Evolutionary conservation across 768 basidiomycete species (phyloP).

Genomic region (Naganishia onofrii): DNA sequence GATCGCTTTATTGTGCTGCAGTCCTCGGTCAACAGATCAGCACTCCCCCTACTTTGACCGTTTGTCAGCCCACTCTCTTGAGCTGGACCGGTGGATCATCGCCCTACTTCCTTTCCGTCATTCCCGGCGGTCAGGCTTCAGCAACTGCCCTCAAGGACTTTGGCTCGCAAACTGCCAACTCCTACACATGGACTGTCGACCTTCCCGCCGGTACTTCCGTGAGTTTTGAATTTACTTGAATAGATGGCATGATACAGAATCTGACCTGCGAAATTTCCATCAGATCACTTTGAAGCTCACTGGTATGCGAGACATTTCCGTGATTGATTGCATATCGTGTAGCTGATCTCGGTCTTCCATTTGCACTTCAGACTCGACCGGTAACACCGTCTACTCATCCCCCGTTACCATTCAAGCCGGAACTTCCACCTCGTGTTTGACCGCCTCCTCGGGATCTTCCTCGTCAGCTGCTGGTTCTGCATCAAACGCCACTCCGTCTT

Average conservation of each 20-base stretch:
- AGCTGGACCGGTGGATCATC: conserved; percentile 41
- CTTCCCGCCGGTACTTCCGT: conserved; percentile 55
- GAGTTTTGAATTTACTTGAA: not conserved
- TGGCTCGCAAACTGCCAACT: conserved; percentile 51
- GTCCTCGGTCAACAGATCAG: conserved; percentile 46
- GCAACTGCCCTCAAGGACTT: conserved; percentile 58
- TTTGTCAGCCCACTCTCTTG: conserved; percentile 36
- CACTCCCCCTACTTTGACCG: conserved; percentile 48
- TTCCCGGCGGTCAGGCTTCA: conserved; percentile 57
- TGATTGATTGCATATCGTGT: not conserved
- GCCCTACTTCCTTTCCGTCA: conserved; percentile 54
- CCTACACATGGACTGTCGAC: conserved; percentile 62
- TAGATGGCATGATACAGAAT: not conserved
- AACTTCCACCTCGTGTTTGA: conserved; percentile 40
- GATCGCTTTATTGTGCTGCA: not conserved
- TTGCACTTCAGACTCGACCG: conserved; percentile 57
- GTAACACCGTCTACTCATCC: conserved; percentile 52
- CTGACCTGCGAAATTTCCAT: not conserved
- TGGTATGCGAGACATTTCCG: conserved; percentile 9
- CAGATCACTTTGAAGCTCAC: conserved; percentile 52
- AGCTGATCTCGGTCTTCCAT: not conserved
- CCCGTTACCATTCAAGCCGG: conserved; percentile 44
- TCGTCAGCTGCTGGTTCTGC: conserved; percentile 29
- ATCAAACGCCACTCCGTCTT: conserved; percentile 27
- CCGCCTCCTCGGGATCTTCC: not conserved